A percentile compares a stretch with the other conserved stretches of the same genome.
Conservation (phyloP, 2,329 filamentous ascomycete genomes). For the Calcarisporium arbuscula region DNA sequence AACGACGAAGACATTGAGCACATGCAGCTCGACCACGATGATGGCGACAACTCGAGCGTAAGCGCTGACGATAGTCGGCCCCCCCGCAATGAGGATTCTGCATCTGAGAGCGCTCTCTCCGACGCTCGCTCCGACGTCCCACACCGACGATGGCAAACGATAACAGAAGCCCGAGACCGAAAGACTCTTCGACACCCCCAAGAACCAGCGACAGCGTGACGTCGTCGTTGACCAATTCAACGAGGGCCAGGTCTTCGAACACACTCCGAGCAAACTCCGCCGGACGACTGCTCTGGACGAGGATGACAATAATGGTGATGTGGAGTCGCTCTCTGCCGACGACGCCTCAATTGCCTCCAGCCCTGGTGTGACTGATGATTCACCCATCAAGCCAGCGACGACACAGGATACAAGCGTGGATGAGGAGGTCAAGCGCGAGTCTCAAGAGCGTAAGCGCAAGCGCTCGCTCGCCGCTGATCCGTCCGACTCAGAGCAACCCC, state of each 20-base stretch:
- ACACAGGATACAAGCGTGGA: slow-evolving; percentile 21
- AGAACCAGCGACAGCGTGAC: slow-evolving; percentile 56
- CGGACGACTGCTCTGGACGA: slow-evolving; percentile 35
- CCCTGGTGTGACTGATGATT: slow-evolving; percentile 29
- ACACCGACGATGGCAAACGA: slow-evolving; percentile 47
- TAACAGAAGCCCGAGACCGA: slow-evolving; percentile 92
- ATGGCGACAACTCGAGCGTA: slow-evolving; percentile 22
- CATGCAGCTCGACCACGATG: slow-evolving; percentile 36
- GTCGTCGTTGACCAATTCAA: slow-evolving; percentile 53
- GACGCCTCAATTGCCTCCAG: slow-evolving; percentile 31
- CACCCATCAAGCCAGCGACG: slow-evolving; percentile 26
- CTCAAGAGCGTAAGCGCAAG: slow-evolving; percentile 42
- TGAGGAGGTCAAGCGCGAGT: slow-evolving; percentile 25
- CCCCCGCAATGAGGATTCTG: slow-evolving; percentile 26
- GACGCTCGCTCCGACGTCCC: slow-evolving; percentile 39
- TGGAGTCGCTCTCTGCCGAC: slow-evolving; percentile 33
- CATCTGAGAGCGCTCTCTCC: slow-evolving; percentile 50
- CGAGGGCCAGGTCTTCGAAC: slow-evolving; percentile 50
- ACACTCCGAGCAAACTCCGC: slow-evolving; percentile 72
- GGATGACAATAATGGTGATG: slow-evolving; percentile 29
- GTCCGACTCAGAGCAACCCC: slow-evolving; percentile 40
- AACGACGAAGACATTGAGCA: slow-evolving; percentile 64
- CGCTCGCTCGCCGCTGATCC: slow-evolving; percentile 38
- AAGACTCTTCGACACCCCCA: slow-evolving; percentile 82
- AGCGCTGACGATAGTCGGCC: slow-evolving; percentile 19